These are phyloP conservation scores for Boletus smithii DNA, from an alignment of 1,284 basidiomycete genomes.

Conservation along the genomic window DNA sequence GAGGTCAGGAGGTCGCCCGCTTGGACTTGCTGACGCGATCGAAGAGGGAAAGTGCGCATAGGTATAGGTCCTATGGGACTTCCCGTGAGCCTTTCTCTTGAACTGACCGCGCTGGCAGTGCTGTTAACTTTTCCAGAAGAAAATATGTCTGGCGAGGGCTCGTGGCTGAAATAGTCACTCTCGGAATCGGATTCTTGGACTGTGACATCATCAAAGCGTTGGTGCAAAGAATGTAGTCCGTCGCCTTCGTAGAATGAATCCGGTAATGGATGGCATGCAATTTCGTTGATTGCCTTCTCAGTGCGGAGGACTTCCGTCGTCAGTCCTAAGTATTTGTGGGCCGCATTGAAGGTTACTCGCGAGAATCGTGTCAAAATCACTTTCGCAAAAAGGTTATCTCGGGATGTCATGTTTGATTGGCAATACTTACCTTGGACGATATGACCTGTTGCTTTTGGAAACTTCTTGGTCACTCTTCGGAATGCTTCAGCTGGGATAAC, in stretches of 20 bases:
- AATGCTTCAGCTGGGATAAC: conserved; percentile 99
- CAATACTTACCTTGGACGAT: conserved; percentile 80
- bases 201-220: conserved; percentile 69
- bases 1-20: conserved; percentile 66
- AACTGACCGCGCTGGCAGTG: conserved; percentile 9
- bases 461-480: conserved; percentile 87
- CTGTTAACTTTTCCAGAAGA: conserved; percentile 17
- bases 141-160: conserved; percentile 22
- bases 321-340: conserved; percentile 93
- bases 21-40: conserved; percentile 51
- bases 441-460: conserved; percentile 94
- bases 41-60: conserved; percentile 31
- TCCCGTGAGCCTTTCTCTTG: conserved; percentile 26
- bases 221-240: conserved; percentile 84
- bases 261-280: conserved; percentile 93
- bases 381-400: conserved; percentile 29
- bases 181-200: conserved; percentile 46
- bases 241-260: conserved; percentile 91
- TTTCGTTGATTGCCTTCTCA: conserved; percentile 94
- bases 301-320: conserved; percentile 95
- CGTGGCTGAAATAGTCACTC: conserved; percentile 52
- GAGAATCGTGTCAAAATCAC: conserved; percentile 96
- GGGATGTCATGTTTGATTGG: neutral
- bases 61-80: conserved; percentile 21
- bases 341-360: conserved; percentile 93